These are phyloP conservation scores for Raphanus hybrid DNA, from an alignment of 441 rosid genomes.

Conservation along the genomic window DNA sequence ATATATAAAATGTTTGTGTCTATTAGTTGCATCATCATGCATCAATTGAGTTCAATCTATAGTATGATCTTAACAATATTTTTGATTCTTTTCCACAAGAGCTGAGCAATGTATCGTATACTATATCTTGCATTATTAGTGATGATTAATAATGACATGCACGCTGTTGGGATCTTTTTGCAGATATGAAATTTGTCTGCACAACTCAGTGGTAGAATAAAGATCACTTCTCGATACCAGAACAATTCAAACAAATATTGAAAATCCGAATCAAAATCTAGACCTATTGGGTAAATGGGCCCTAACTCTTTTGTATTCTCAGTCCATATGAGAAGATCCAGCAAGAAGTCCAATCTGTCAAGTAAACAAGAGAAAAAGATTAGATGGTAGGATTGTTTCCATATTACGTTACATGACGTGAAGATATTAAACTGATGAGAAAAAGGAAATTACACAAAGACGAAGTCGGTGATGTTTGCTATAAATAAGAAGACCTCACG, in stretches of 20 bases:
- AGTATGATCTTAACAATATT: conserved; percentile 14
- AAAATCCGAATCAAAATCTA: conserved; percentile 19
- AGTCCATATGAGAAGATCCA: no score
- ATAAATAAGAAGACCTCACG: no score
- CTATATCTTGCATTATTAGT: conserved; percentile 15
- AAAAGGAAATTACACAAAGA: no score
- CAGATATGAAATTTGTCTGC: conserved; percentile 36
- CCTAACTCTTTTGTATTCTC: no score
- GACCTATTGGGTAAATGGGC: no score
- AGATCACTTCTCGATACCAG: conserved; percentile 1
- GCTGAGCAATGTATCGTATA: conserved; percentile 36
- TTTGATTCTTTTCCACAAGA: conserved; percentile 28
- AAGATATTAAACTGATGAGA: no score
- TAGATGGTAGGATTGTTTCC: no score
- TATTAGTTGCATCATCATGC: conserved; percentile 29
- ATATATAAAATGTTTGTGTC: conserved; percentile 8
- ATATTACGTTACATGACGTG: no score
- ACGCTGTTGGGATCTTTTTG: conserved; percentile 36
- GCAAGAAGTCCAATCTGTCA: no score
- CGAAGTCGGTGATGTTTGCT: no score
- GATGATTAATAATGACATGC: conserved; percentile 42
- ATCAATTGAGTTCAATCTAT: conserved; percentile 19
- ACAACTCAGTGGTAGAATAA: conserved; percentile 8
- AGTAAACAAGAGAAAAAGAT: no score
- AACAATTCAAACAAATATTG: conserved; percentile 17